Evolutionary conservation across 2,329 filamentous ascomycete genomes (phyloP).

Genomic region (Fusarium nodosum): DNA sequence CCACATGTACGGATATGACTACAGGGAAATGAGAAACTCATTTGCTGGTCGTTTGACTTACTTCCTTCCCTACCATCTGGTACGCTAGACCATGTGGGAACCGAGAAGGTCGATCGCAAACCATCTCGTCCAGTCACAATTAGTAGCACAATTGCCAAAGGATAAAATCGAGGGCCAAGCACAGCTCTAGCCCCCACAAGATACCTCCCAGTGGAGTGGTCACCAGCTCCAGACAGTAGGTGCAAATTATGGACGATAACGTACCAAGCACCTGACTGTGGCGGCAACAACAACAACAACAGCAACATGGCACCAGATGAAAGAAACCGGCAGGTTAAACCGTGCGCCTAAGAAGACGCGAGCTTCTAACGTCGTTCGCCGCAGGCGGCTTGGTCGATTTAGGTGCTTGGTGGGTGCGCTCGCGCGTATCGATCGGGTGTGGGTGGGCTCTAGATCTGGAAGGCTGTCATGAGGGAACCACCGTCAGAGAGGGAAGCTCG

Average conservation of each 20-base stretch:
- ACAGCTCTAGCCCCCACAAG: slow-evolving; percentile 2
- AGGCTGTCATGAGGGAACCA: slow-evolving; percentile 45
- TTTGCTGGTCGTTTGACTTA: slow-evolving; percentile 1
- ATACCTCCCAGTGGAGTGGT: slow-evolving; percentile 32
- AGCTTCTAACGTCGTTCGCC: slow-evolving; percentile 30
- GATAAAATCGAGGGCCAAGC: slow-evolving; percentile 10
- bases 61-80: slow-evolving; percentile 16
- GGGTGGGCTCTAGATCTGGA: slow-evolving; percentile 43
- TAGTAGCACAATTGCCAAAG: slow-evolving; percentile 14
- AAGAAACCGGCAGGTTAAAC: slow-evolving; percentile 1
- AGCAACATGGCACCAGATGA: slow-evolving; percentile 27
- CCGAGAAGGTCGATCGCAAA: slow-evolving; percentile 26
- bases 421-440: slow-evolving; percentile 42
- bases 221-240: slow-evolving; percentile 27
- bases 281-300: slow-evolving; percentile 15
- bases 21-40: slow-evolving; percentile 22
- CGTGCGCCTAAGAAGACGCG: slow-evolving; percentile 22
- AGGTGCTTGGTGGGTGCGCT: slow-evolving; percentile 33
- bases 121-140: slow-evolving; percentile 28
- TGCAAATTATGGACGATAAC: slow-evolving; percentile 34
- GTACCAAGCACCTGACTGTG: slow-evolving; percentile 16
- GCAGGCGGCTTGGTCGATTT: slow-evolving; percentile 32
- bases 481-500: slow-evolving; percentile 33
- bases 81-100: slow-evolving; percentile 33
- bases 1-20: slow-evolving; percentile 22